Percentiles rank a stretch among this genome's conserved stretches.
Evolutionary conservation across 257 asterid genomes (phyloP).

Genomic region (Solanum infundibuliforme): DNA sequence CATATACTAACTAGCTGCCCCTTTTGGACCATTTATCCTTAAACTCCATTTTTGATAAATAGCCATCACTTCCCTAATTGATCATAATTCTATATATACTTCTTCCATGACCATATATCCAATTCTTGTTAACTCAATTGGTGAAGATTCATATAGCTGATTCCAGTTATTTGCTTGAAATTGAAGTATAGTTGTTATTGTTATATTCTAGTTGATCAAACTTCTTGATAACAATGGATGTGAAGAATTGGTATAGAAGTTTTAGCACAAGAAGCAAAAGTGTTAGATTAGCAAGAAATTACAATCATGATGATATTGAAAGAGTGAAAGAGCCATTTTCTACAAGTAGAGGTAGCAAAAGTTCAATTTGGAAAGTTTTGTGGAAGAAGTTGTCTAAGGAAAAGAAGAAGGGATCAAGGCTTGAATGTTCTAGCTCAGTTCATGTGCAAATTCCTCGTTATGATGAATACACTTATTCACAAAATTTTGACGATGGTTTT

Average conservation of each 20-base stretch:
- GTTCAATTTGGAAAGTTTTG: conserved; percentile 7
- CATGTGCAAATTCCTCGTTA: conserved; percentile 5
- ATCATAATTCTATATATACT: neutral
- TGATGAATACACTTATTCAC: conserved; percentile 2
- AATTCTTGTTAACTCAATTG: neutral
- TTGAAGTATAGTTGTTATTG: neutral
- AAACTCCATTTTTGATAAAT: neutral
- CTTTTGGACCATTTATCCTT: neutral
- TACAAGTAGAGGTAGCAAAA: neutral
- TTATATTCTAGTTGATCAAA: neutral
- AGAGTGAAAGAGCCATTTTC: neutral
- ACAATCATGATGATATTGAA: neutral
- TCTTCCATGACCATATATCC: neutral
- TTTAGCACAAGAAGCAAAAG: conserved; percentile 6
- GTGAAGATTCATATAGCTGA: neutral
- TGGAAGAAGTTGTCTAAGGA: conserved; percentile 15
- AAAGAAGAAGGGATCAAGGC: neutral
- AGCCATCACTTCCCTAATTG: neutral
- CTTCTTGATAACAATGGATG: neutral
- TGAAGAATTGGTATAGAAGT: conserved; percentile 3
- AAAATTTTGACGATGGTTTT: conserved; percentile 15
- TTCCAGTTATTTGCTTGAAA: neutral
- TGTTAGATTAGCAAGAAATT: neutral
- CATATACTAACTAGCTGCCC: neutral
- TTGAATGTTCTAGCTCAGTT: neutral